Conservation (phyloP, 2,329 filamentous ascomycete species). For the Chrysosphaeria jannelii region DNA sequence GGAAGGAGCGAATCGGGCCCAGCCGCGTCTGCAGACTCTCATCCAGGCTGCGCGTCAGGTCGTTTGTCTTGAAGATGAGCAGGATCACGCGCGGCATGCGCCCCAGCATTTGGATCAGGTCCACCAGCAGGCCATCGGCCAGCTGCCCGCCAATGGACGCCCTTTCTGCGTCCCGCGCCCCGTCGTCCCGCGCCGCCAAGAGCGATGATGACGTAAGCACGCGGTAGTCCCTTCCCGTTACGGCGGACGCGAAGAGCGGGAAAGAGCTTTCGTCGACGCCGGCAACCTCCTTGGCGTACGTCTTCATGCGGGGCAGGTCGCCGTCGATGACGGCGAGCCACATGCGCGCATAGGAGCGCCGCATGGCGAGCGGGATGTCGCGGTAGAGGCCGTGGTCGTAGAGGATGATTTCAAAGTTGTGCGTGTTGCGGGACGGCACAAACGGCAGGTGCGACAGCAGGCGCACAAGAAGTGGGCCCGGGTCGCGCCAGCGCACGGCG, state of each 20-base stretch:
- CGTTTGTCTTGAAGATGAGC: conserved; percentile 90
- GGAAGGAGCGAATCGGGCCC: conserved; percentile 31
- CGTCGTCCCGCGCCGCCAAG: conserved; percentile 20
- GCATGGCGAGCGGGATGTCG: conserved; percentile 51
- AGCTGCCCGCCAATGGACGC: conserved; percentile 60
- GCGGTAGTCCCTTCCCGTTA: conserved; percentile 74
- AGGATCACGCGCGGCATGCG: conserved; percentile 78
- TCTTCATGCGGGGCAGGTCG: conserved; percentile 60
- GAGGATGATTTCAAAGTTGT: conserved; percentile 80
- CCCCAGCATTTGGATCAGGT: conserved; percentile 65
- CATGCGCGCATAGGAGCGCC: conserved; percentile 77
- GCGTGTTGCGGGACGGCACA: conserved; percentile 12
- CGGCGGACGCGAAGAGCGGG: conserved; percentile 80
- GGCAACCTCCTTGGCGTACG: conserved; percentile 67
- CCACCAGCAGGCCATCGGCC: conserved; percentile 63
- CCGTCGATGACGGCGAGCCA: conserved; percentile 90
- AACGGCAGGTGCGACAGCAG: conserved; percentile 1
- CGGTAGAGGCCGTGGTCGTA: conserved; percentile 96
- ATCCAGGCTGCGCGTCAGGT: conserved; percentile 76
- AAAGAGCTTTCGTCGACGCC: conserved; percentile 75
- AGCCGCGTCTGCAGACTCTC: conserved; percentile 56
- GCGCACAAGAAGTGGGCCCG: too few relatives aligned
- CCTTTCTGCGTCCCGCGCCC: conserved; percentile 52
- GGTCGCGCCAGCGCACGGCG: conserved; percentile 27
- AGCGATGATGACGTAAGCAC: conserved; percentile 31